These are phyloP conservation scores for Camellia granthamiana DNA, from an alignment of 148 eudicot species.

Conservation along the genomic window DNA sequence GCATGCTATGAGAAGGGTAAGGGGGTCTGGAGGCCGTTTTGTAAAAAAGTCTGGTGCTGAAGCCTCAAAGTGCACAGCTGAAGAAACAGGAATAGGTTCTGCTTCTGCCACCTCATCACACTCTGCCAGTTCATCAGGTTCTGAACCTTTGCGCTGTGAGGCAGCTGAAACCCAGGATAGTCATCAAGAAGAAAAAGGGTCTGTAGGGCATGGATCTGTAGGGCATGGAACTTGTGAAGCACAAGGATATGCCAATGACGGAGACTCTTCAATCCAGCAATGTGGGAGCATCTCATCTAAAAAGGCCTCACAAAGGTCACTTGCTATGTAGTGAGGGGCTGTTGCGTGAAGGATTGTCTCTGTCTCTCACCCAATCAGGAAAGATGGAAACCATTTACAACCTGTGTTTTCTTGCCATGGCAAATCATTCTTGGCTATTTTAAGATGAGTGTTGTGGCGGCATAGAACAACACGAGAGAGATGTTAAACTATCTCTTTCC, in stretches of 20 bases:
- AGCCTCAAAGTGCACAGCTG: slow-evolving; percentile 27
- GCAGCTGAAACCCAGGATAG: slow-evolving; percentile 7
- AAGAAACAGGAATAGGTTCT: slow-evolving; percentile 28
- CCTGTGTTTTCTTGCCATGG: slow-evolving; percentile 22
- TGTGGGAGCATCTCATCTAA: slow-evolving; percentile 43
- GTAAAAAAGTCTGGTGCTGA: slow-evolving; percentile 67
- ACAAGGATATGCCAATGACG: slow-evolving; percentile 17
- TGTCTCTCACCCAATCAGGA: background rate
- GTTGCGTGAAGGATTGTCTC: background rate
- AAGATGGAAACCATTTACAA: slow-evolving; percentile 7
- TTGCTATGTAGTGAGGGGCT: slow-evolving; percentile 39
- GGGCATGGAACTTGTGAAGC: slow-evolving; percentile 14
- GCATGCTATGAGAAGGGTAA: slow-evolving; percentile 86
- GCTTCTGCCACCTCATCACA: slow-evolving; percentile 29
- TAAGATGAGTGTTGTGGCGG: slow-evolving; percentile 22
- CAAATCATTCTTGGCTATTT: slow-evolving; percentile 72
- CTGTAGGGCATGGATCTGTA: slow-evolving; percentile 19
- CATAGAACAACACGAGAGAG: background rate
- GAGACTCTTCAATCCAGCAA: slow-evolving; percentile 42
- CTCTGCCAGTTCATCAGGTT: slow-evolving; percentile 33
- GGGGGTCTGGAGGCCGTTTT: slow-evolving; percentile 94
- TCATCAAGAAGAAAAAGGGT: slow-evolving; percentile 30
- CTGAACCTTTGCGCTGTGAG: slow-evolving; percentile 17
- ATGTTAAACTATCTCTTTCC: too few species aligned
- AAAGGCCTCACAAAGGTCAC: slow-evolving; percentile 47